These are phyloP conservation scores for Polyporus tsugae DNA, from an alignment of 1,284 basidiomycete genomes.

Conservation along the genomic window DNA sequence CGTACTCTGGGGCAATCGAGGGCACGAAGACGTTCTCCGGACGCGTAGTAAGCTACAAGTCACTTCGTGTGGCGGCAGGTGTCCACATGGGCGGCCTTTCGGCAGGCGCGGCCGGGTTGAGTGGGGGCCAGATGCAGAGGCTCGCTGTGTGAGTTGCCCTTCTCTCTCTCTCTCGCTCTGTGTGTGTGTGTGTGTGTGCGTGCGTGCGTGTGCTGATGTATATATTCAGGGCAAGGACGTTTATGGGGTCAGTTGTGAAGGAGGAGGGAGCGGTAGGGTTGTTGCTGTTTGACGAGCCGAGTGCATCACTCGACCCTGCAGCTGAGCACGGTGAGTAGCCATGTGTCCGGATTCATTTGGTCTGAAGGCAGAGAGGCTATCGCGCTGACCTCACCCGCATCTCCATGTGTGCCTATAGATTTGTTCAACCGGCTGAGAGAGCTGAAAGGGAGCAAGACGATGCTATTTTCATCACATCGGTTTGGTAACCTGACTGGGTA, in stretches of 20 bases:
- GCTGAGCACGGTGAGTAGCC: conserved; percentile 68
- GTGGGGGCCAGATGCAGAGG: conserved; percentile 82
- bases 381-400: background rate
- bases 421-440: conserved; percentile 63
- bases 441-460: conserved; percentile 64
- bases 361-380: too few relatives aligned
- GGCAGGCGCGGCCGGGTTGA: conserved; percentile 50
- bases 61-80: conserved; percentile 53
- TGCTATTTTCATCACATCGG: conserved; percentile 75
- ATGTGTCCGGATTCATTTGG: too few relatives aligned
- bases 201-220: too few relatives aligned
- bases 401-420: conserved; percentile 51
- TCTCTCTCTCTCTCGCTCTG: too few relatives aligned
- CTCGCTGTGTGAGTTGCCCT: conserved; percentile 70
- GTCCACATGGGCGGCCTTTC: conserved; percentile 50
- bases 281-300: conserved; percentile 81
- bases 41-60: conserved; percentile 59
- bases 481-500: conserved; percentile 72
- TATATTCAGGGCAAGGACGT: conserved; percentile 74
- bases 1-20: conserved; percentile 68
- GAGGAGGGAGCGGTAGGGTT: conserved; percentile 63
- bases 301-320: conserved; percentile 74
- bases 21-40: conserved; percentile 71
- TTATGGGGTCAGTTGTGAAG: conserved; percentile 74
- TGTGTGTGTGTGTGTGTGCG: too few relatives aligned